phyloP scores from a whole-genome alignment of 495 filamentous ascomycete species.

The Parathielavia appendiculata region DNA sequence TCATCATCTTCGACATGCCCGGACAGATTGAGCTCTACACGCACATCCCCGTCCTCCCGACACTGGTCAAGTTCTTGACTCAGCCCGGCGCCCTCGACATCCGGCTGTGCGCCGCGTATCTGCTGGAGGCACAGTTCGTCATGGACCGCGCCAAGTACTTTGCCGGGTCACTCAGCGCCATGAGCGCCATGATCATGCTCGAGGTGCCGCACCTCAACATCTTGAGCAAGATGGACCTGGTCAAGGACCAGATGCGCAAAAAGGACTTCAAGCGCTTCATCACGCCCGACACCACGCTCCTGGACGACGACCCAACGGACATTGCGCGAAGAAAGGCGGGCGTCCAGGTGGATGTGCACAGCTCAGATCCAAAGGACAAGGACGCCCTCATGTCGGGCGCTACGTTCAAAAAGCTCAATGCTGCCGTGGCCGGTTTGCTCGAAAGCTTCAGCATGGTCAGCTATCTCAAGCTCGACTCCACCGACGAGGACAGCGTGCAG shows the following conservation, averaged over 20 bases:
- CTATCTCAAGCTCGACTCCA: conserved; percentile 81
- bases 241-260: conserved; percentile 74
- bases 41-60: conserved; percentile 86
- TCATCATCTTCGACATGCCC: conserved; percentile 97
- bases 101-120: conserved; percentile 88
- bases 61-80: conserved; percentile 75
- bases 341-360: conserved; percentile 38
- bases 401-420: conserved; percentile 73
- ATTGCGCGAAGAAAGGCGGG: conserved; percentile 39
- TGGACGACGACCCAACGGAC: conserved; percentile 66
- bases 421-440: conserved; percentile 80
- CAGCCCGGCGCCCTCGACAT: conserved; percentile 77
- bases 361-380: conserved; percentile 52
- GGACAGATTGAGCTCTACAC: conserved; percentile 99
- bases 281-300: conserved; percentile 69
- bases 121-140: conserved; percentile 91
- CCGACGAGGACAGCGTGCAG: conserved; percentile 89
- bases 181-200: conserved; percentile 98
- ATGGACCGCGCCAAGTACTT: conserved; percentile 96
- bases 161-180: conserved; percentile 86
- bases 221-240: conserved; percentile 93
- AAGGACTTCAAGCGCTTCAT: conserved; percentile 82
- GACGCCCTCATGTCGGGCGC: conserved; percentile 70
- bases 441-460: conserved; percentile 98
- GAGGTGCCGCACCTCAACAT: conserved; percentile 94